phyloP scores from a whole-genome alignment of 2,329 filamentous ascomycete genomes.

The Paecilomyces dactylethromorphus region DNA sequence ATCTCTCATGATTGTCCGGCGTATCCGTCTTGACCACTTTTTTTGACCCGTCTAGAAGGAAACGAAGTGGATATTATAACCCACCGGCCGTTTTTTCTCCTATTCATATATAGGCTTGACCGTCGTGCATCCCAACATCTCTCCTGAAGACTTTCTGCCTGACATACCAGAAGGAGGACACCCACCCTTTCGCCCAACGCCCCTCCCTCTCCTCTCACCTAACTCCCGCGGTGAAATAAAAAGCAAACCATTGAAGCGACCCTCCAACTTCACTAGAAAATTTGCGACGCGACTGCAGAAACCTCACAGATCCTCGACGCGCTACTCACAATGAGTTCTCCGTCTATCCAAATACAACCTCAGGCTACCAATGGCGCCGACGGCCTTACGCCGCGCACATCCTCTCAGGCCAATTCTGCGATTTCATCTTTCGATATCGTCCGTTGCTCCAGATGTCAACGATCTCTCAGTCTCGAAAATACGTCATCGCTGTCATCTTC shows the following conservation, averaged over 20 bases:
- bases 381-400: conserved; percentile 14
- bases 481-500: conserved; percentile 16
- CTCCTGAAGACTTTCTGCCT: background rate
- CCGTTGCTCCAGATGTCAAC: conserved; percentile 43
- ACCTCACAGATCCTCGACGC: background rate
- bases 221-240: background rate
- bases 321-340: conserved; percentile 27
- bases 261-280: no score
- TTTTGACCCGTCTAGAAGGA: background rate
- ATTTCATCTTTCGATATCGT: conserved; percentile 32
- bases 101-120: background rate
- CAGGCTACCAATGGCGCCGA: conserved; percentile 18
- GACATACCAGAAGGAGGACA: background rate
- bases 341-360: conserved; percentile 26
- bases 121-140: background rate
- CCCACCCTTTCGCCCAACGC: background rate
- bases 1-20: background rate
- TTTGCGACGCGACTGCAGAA: background rate
- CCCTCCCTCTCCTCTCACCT: background rate
- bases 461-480: conserved; percentile 37
- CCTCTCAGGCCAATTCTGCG: conserved; percentile 16
- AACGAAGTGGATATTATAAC: background rate
- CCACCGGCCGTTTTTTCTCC: background rate
- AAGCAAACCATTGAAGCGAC: background rate
- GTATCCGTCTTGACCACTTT: background rate